A percentile compares a stretch with the other conserved stretches of the same genome.
These are phyloP conservation scores for Anisodus acutangulus DNA, from an alignment of 257 asterid genomes.

Conservation along the genomic window DNA sequence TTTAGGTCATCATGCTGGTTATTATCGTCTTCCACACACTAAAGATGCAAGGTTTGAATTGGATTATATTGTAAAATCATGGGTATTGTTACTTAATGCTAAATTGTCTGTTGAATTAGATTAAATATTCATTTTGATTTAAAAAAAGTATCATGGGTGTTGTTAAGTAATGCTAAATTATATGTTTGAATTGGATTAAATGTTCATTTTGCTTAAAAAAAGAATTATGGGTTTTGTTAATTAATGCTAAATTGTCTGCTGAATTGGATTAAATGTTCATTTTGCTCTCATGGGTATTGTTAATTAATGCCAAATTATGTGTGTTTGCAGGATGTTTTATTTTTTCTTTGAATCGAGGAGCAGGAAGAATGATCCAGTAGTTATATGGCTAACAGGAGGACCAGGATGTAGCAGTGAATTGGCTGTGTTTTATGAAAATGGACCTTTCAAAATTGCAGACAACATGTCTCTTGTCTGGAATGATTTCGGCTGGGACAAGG, in stretches of 20 bases:
- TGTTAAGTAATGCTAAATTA: background rate
- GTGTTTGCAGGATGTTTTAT: constrained; percentile 74
- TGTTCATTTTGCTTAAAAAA: background rate
- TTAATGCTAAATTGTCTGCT: background rate
- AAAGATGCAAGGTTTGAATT: constrained; percentile 45
- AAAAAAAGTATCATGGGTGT: background rate
- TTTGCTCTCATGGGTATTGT: constrained; percentile 1
- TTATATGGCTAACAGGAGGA: constrained; percentile 81
- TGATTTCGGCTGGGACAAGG: constrained; percentile 91
- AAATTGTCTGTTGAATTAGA: background rate
- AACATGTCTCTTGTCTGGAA: constrained; percentile 68
- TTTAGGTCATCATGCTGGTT: constrained; percentile 57
- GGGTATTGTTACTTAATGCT: background rate
- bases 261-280: background rate
- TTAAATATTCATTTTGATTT: background rate
- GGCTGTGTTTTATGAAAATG: constrained; percentile 83
- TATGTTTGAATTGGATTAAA: background rate
- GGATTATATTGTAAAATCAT: background rate
- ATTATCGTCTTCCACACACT: constrained; percentile 46
- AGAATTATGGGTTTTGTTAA: constrained; percentile 1
- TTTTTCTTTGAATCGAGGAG: constrained; percentile 72
- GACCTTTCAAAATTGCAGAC: constrained; percentile 63
- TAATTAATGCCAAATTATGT: background rate
- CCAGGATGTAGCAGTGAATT: constrained; percentile 81
- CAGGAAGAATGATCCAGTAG: constrained; percentile 60